phyloP scores from a whole-genome alignment of 495 filamentous ascomycete species.

The Apodospora peruviana region DNA sequence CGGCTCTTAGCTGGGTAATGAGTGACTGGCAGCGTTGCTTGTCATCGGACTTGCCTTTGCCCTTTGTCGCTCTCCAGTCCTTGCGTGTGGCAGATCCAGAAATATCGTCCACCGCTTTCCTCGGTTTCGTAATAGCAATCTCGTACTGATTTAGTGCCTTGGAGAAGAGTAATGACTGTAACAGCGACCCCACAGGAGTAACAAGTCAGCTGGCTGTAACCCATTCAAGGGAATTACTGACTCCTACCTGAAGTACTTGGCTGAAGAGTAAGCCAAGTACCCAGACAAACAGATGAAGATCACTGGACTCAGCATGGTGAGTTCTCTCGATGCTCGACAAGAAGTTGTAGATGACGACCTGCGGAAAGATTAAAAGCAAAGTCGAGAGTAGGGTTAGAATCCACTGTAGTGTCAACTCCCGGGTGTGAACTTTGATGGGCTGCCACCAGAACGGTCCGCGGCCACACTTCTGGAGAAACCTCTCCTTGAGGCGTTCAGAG shows the following conservation, averaged over 20 bases:
- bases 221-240: constrained; percentile 56
- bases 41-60: too few relatives aligned
- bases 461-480: constrained; percentile 36
- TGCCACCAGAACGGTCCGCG: constrained; percentile 49
- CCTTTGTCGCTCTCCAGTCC: too few relatives aligned
- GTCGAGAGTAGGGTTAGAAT: constrained; percentile 42
- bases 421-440: constrained; percentile 42
- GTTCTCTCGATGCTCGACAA: constrained; percentile 51
- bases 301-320: constrained; percentile 19
- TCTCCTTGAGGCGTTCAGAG: constrained; percentile 32
- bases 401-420: constrained; percentile 42
- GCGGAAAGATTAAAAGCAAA: constrained; percentile 53
- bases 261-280: constrained; percentile 48
- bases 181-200: constrained; percentile 52
- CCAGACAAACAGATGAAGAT: constrained; percentile 47
- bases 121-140: constrained; percentile 47
- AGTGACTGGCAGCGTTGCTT: too few relatives aligned
- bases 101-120: too few relatives aligned
- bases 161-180: constrained; percentile 61
- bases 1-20: too few relatives aligned
- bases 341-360: constrained; percentile 55
- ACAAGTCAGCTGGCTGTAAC: constrained; percentile 51
- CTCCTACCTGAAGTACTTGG: constrained; percentile 43
- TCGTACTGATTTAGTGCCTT: constrained; percentile 68
- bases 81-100: too few relatives aligned